Evolutionary conservation across 257 asterid genomes (phyloP).

Genomic region (Fraxinus excelsior): DNA sequence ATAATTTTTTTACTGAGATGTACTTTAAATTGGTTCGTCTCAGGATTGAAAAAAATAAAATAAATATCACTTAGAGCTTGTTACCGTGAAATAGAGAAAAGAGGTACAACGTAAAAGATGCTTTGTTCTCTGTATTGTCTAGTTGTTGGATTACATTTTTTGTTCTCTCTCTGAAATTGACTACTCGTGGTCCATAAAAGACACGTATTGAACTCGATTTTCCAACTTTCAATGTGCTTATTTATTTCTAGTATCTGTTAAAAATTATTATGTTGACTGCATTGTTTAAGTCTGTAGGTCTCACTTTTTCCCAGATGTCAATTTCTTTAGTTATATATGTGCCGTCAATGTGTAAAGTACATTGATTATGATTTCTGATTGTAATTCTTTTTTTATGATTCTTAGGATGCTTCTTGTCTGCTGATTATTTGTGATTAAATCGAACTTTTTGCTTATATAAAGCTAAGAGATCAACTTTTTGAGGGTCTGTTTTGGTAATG

Average conservation of each 20-base stretch:
- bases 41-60: too few species aligned
- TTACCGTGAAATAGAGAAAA: neutral
- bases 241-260: neutral
- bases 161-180: neutral
- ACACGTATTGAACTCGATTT: neutral
- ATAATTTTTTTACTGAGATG: neutral
- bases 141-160: neutral
- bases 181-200: neutral
- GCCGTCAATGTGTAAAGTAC: neutral
- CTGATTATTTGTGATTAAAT: conserved; percentile 21
- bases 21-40: neutral
- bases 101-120: neutral
- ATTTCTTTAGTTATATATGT: neutral
- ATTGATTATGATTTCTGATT: neutral
- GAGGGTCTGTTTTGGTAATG: conserved; percentile 50
- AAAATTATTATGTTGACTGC: neutral
- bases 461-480: conserved; percentile 23
- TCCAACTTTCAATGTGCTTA: neutral
- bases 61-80: neutral
- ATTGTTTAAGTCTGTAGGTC: neutral
- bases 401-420: conserved; percentile 29
- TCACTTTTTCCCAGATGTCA: neutral
- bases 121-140: neutral
- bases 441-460: conserved; percentile 7
- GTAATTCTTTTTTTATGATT: neutral